Evolutionary conservation across 1,284 basidiomycete species (phyloP), one percentile per base, ranked within the genome.

Genomic region (Abortiporus biennis): DNA sequence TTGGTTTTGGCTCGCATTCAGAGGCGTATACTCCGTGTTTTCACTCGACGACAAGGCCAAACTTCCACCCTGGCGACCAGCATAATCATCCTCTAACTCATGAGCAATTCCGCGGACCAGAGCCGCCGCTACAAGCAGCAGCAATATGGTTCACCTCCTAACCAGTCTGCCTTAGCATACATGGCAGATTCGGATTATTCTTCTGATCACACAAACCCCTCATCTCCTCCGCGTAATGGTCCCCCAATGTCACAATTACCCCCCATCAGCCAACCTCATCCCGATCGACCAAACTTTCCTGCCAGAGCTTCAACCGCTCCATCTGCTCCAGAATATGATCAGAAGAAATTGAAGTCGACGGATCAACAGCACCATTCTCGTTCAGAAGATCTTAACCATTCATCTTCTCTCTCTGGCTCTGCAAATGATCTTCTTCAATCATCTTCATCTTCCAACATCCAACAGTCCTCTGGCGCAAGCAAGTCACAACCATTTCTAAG

Each of bases 311-410:
- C 78, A 33, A 85, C 82, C 2, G 55, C 74, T 42, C 68, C 72
- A 45, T 64, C 69, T 24, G 54, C 71, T 42, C 59, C 72, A 55
- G 78, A 81, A 58, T 65, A 71, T 45, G 68, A 74, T 61, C 72
- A 71, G 50, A 67, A 65, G 58, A 69, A 66, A 52, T 57, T 46
- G 25, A 57, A 64, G 48, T 52, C 66, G 42, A 63, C 64, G 59
- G 53, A 68, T n/a, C n/a, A n/a, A 54, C 61, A 63, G 43, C 53
- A 59, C 35, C 70, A 80, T 55, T 65, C 78, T 43, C 77, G 69
- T 40, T 86, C 83, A 63, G 83, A 86, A 56, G 83, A 86, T 63
- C 65, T 85, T 42, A 82, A 76, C 57, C 84, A 86, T 59, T 54
- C 58, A 15, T 56, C 53, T n/a, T n/a, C n/a, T n/a, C n/a, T n/a